These are phyloP conservation scores for Danielia oregonensis DNA, from an alignment of 805 yeast species.

Conservation along the genomic window DNA sequence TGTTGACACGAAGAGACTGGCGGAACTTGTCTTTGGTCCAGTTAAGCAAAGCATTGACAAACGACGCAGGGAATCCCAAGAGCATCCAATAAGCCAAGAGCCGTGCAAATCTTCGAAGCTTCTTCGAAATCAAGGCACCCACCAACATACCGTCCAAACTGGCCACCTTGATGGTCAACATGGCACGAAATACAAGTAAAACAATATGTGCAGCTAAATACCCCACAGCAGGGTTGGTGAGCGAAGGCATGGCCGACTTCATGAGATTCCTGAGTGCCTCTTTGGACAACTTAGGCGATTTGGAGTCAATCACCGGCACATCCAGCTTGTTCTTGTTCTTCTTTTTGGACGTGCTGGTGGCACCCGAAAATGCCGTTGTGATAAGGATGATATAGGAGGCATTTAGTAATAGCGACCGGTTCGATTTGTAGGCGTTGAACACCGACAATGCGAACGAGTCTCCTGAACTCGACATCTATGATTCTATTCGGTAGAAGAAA, in stretches of 20 bases:
- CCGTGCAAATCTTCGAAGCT: slow-evolving; percentile 58
- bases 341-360: slow-evolving; percentile 24
- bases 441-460: slow-evolving; percentile 23
- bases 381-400: slow-evolving; percentile 39
- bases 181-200: slow-evolving; percentile 63
- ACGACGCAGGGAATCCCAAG: slow-evolving; percentile 81
- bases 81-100: slow-evolving; percentile 74
- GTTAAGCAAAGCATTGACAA: slow-evolving; percentile 66
- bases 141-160: slow-evolving; percentile 82
- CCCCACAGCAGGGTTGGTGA: slow-evolving; percentile 24
- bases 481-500: background rate
- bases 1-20: slow-evolving; percentile 54
- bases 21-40: slow-evolving; percentile 59
- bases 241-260: slow-evolving; percentile 33
- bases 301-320: slow-evolving; percentile 6
- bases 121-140: slow-evolving; percentile 71
- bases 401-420: slow-evolving; percentile 37
- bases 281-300: slow-evolving; percentile 25
- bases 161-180: slow-evolving; percentile 78
- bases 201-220: slow-evolving; percentile 51
- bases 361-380: slow-evolving; percentile 42
- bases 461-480: slow-evolving; percentile 4
- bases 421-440: slow-evolving; percentile 34
- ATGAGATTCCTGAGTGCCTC: slow-evolving; percentile 29
- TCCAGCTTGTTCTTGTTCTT: slow-evolving; percentile 5